These are phyloP conservation scores for Epichloe sibirici DNA, from an alignment of 2,329 filamentous ascomycete species.

Conservation along the genomic window DNA sequence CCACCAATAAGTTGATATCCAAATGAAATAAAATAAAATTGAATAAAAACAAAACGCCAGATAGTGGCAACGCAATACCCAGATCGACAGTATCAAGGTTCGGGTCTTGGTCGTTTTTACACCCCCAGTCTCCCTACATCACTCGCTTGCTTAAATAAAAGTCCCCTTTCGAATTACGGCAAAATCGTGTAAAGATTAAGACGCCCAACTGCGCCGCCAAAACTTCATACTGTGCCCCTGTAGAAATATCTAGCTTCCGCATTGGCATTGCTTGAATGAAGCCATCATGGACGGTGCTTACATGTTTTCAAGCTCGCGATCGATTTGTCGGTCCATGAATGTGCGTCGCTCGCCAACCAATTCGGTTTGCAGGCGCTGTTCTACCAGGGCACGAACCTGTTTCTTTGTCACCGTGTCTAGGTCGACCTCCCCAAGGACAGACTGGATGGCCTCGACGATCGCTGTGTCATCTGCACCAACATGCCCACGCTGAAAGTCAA, in stretches of 20 bases:
- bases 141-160: background rate
- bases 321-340: constrained; percentile 89
- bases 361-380: constrained; percentile 86
- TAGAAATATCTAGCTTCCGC: background rate
- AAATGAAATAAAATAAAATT: no score
- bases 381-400: constrained; percentile 80
- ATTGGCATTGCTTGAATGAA: background rate
- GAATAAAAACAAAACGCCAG: background rate
- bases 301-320: constrained; percentile 89
- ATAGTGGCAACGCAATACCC: background rate
- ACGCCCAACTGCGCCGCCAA: background rate
- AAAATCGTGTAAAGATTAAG: background rate
- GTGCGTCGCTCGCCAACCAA: constrained; percentile 72
- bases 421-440: constrained; percentile 76
- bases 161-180: background rate
- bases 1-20: background rate
- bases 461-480: constrained; percentile 63
- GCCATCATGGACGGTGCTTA: constrained; percentile 28
- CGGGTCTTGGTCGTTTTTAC: background rate
- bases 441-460: constrained; percentile 76
- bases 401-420: constrained; percentile 98
- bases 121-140: background rate
- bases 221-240: background rate
- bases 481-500: constrained; percentile 48
- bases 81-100: background rate